Evolutionary conservation across 2,329 filamentous ascomycete genomes (phyloP).

Genomic region (Dactylellina sp.): DNA sequence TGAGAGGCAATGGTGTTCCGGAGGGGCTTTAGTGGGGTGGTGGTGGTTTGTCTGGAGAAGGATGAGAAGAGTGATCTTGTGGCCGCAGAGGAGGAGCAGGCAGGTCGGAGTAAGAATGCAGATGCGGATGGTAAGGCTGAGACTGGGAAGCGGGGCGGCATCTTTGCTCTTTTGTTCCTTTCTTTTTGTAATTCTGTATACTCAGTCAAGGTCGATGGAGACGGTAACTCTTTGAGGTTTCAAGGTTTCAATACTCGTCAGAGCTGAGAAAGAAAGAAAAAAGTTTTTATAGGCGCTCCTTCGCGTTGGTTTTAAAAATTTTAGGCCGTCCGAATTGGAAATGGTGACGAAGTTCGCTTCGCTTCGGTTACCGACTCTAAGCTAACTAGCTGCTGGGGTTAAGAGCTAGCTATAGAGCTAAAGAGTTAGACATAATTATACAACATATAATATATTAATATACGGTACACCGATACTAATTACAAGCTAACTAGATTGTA

Average conservation of each 20-base stretch:
- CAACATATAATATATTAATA: no score
- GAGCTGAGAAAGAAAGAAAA: neutral
- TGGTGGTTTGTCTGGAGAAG: constrained; percentile 6
- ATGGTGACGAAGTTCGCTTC: neutral
- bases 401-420: no score
- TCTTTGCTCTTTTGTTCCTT: constrained; percentile 12
- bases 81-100: neutral
- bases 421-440: no score
- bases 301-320: constrained; percentile 16
- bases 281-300: constrained; percentile 4
- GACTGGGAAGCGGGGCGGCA: constrained; percentile 41
- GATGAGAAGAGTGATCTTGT: constrained; percentile 11
- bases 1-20: constrained; percentile 10
- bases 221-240: neutral
- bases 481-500: no score
- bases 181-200: neutral
- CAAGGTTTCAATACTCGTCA: neutral
- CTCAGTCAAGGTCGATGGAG: neutral
- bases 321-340: no score
- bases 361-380: constrained; percentile 6
- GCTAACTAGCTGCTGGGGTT: no score
- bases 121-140: constrained; percentile 27
- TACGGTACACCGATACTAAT: no score
- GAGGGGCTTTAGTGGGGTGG: constrained; percentile 1
- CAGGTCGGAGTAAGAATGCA: constrained; percentile 5